Conservation (phyloP, 1,284 basidiomycete genomes). For the Heterobasidion annosum region DNA sequence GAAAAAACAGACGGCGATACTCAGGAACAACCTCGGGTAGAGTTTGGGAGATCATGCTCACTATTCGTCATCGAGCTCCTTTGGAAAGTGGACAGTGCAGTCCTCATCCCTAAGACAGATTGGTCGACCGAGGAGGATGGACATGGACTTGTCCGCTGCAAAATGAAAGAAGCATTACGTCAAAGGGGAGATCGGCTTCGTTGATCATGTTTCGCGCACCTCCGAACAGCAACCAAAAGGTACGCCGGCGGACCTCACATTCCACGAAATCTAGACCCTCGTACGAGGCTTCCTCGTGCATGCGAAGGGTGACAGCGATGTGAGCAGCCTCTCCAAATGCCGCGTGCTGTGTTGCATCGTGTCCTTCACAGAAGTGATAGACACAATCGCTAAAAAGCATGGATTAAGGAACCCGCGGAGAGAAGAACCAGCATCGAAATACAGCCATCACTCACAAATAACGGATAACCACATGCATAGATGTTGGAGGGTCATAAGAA, state of each 20-base stretch:
- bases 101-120: conserved; percentile 81
- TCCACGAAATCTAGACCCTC: conserved; percentile 78
- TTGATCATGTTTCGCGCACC: conserved; percentile 32
- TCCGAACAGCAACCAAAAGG: conserved; percentile 82
- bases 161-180: neutral
- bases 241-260: conserved; percentile 71
- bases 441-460: conserved; percentile 56
- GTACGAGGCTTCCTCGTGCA: conserved; percentile 78
- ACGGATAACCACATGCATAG: conserved; percentile 72
- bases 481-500: conserved; percentile 75
- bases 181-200: neutral
- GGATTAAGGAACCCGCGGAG: neutral
- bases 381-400: conserved; percentile 51
- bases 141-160: conserved; percentile 82
- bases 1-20: conserved; percentile 7
- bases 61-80: conserved; percentile 82
- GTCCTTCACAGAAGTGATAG: conserved; percentile 83
- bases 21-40: conserved; percentile 9
- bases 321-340: conserved; percentile 78
- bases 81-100: conserved; percentile 78
- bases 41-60: conserved; percentile 29
- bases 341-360: conserved; percentile 78
- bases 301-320: conserved; percentile 69
- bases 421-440: conserved; percentile 5
- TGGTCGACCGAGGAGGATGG: conserved; percentile 70